Conservation (phyloP, 1,139 yeast species). For the Kodamaea anthophila region DNA sequence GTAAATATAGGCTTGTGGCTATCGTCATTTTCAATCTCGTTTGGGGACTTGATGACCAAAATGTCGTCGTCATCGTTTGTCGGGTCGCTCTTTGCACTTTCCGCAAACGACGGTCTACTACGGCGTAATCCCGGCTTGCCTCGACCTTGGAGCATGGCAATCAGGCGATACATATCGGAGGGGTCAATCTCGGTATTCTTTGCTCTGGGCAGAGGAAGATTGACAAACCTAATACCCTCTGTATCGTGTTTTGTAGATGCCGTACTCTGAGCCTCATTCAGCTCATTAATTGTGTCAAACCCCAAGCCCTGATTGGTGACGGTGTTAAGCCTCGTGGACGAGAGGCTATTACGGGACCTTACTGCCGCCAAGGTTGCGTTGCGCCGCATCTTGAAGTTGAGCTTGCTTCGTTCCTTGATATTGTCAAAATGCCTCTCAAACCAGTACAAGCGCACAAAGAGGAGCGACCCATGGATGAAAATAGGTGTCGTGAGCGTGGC, state of each 20-base stretch:
- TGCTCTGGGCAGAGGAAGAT: slow-evolving; percentile 33
- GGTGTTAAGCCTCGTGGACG: slow-evolving; percentile 32
- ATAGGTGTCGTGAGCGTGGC: slow-evolving; percentile 79
- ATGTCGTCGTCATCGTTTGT: slow-evolving; percentile 67
- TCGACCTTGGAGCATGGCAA: slow-evolving; percentile 64
- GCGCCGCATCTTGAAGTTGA: slow-evolving; percentile 73
- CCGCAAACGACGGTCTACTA: slow-evolving; percentile 10
- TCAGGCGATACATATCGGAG: slow-evolving; percentile 76
- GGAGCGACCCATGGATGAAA: slow-evolving; percentile 74
- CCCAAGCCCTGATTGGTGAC: slow-evolving; percentile 34
- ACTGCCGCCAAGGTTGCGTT: slow-evolving; percentile 70
- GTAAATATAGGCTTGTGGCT: slow-evolving; percentile 32
- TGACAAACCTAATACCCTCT: slow-evolving; percentile 28
- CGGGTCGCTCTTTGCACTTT: not conserved
- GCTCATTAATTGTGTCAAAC: slow-evolving; percentile 7
- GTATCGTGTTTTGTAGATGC: slow-evolving; percentile 10
- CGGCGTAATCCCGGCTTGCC: slow-evolving; percentile 20
- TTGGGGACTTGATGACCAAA: slow-evolving; percentile 71
- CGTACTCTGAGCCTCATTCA: slow-evolving; percentile 10
- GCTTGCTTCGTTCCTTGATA: slow-evolving; percentile 67
- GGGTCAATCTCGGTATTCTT: slow-evolving; percentile 59
- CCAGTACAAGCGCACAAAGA: slow-evolving; percentile 80
- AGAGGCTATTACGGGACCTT: slow-evolving; percentile 28
- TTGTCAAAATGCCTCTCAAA: slow-evolving; percentile 83
- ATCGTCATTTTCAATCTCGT: slow-evolving; percentile 48